Conservation (phyloP, 768 basidiomycete genomes). For the Paxillus rubicundulus region DNA sequence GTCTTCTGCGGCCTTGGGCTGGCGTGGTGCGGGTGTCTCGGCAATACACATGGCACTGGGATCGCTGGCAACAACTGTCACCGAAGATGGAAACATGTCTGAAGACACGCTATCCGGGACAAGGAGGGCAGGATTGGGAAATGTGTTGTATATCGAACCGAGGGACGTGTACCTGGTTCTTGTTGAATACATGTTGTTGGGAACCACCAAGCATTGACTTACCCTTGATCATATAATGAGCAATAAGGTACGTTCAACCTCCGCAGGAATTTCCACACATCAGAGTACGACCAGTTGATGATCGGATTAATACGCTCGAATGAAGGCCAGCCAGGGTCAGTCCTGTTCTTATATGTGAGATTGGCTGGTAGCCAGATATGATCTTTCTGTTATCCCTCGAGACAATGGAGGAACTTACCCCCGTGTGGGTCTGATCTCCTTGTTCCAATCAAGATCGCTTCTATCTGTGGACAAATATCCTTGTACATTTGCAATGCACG, state of each 20-base stretch:
- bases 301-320: conserved; percentile 94
- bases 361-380: conserved; percentile 44
- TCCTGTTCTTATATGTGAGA: conserved; percentile 72
- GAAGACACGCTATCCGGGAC: conserved; percentile 13
- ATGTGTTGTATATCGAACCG: conserved; percentile 93
- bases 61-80: conserved; percentile 20
- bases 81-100: conserved; percentile 17
- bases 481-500: conserved; percentile 75
- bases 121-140: conserved; percentile 82
- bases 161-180: conserved; percentile 87
- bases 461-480: conserved; percentile 57
- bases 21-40: conserved; percentile 5
- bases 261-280: conserved; percentile 87
- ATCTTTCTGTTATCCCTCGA: background rate
- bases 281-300: conserved; percentile 89
- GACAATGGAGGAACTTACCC: conserved; percentile 50
- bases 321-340: conserved; percentile 85
- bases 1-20: background rate
- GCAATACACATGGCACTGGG: conserved; percentile 16
- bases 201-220: conserved; percentile 21
- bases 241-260: conserved; percentile 82
- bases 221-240: conserved; percentile 88
- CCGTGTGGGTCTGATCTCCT: conserved; percentile 91
- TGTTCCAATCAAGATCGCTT: conserved; percentile 87
- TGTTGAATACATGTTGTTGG: background rate